These are phyloP conservation scores for Vigna unguiculata DNA, from an alignment of 306 rosid species.

Conservation along the genomic window DNA sequence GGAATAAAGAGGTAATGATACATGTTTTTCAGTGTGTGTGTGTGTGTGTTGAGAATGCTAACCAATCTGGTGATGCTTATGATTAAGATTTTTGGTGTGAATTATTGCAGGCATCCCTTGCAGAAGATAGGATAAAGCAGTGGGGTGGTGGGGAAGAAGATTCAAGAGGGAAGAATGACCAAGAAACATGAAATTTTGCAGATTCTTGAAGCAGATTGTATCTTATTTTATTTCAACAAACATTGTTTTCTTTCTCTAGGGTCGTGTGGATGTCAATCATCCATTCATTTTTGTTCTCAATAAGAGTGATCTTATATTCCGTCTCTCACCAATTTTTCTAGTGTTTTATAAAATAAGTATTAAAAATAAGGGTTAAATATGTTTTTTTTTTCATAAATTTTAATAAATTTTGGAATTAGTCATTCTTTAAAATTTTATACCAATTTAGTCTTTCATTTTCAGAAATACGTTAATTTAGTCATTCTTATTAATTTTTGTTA, in stretches of 20 bases:
- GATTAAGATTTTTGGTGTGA: too few species aligned
- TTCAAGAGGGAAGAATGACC: conserved; percentile 1
- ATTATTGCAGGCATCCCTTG: conserved; percentile 53
- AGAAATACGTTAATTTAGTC: too few species aligned
- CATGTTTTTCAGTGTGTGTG: too few species aligned
- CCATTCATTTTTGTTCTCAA: background rate
- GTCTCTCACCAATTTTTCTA: background rate
- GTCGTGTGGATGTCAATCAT: background rate
- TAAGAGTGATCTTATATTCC: background rate
- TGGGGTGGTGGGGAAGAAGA: conserved; percentile 50
- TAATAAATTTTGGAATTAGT: too few species aligned
- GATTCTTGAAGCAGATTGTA: background rate
- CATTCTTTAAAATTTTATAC: too few species aligned
- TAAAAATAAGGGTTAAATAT: background rate
- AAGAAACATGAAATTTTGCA: background rate
- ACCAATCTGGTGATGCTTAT: background rate
- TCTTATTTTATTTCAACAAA: background rate
- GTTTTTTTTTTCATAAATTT: too few species aligned
- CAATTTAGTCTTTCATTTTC: too few species aligned
- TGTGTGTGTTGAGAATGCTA: background rate
- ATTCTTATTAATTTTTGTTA: too few species aligned
- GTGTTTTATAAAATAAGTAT: background rate
- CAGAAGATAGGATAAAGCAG: conserved; percentile 44
- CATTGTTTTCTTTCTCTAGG: background rate
- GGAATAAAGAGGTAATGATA: conserved; percentile 77